phyloP scores from a whole-genome alignment of 2,329 filamentous ascomycete species.

The Fusarium haematococcum region DNA sequence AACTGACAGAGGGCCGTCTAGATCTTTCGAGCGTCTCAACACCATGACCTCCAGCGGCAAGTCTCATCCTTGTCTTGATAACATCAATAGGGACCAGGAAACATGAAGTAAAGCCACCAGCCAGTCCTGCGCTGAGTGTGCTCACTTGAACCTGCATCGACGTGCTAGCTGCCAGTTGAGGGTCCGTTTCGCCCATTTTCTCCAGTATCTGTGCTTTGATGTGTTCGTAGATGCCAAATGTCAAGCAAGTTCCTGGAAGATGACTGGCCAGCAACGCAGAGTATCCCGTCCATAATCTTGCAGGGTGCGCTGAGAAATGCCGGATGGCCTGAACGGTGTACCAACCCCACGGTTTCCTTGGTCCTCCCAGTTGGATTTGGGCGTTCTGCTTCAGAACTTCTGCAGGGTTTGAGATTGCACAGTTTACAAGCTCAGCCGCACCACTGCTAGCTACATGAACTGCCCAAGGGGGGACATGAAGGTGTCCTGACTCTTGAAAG shows the following conservation, averaged over 20 bases:
- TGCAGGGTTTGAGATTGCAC: slow-evolving; percentile 32
- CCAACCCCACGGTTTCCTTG: background rate
- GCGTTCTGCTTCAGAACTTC: slow-evolving; percentile 30
- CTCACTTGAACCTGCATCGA: slow-evolving; percentile 21
- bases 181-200: background rate
- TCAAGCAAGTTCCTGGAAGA: slow-evolving; percentile 25
- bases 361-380: slow-evolving; percentile 7
- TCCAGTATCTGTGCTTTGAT: slow-evolving; percentile 14
- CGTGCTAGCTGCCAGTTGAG: background rate
- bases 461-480: slow-evolving; percentile 3
- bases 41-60: slow-evolving; percentile 14
- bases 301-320: slow-evolving; percentile 19
- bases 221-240: slow-evolving; percentile 29
- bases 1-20: background rate
- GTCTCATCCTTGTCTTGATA: slow-evolving; percentile 28
- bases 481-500: background rate
- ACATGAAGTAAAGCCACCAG: slow-evolving; percentile 21
- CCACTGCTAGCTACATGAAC: slow-evolving; percentile 26
- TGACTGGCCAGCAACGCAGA: slow-evolving; percentile 27
- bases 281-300: slow-evolving; percentile 29
- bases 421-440: slow-evolving; percentile 25
- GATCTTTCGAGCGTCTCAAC: slow-evolving; percentile 6
- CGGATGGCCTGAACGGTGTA: slow-evolving; percentile 12
- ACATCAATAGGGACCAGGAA: slow-evolving; percentile 25
- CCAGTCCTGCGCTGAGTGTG: slow-evolving; percentile 22